Evolutionary conservation across 768 basidiomycete species (phyloP).

Genomic region (Podaxis rugospora): DNA sequence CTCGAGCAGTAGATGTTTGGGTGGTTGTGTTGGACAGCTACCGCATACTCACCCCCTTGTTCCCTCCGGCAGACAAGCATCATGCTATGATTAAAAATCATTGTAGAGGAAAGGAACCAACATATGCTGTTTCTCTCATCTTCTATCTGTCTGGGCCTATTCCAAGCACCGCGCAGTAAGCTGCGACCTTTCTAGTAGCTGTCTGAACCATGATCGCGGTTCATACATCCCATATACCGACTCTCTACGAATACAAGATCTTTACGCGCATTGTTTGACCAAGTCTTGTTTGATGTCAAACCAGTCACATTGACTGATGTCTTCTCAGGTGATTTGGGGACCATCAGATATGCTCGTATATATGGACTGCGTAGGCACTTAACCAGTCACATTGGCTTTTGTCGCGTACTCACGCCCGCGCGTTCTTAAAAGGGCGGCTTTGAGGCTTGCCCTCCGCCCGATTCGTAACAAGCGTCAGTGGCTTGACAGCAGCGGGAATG

Average conservation of each 20-base stretch:
- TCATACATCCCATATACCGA: background rate
- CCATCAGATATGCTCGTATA: background rate
- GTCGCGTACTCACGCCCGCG: background rate
- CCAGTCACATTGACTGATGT: background rate
- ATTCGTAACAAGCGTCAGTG: background rate
- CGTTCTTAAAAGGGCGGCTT: background rate
- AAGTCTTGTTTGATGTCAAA: background rate
- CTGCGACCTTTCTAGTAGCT: background rate
- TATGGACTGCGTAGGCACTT: too few species aligned
- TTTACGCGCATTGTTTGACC: background rate
- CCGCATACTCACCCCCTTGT: background rate
- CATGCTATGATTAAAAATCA: background rate
- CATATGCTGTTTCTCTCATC: background rate
- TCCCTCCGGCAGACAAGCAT: background rate
- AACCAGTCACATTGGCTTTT: background rate
- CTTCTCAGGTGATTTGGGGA: background rate
- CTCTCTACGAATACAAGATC: too few species aligned
- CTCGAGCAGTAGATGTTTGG: too few species aligned
- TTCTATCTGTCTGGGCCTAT: background rate
- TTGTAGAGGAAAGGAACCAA: background rate
- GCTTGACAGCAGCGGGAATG: background rate
- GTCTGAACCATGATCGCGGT: background rate
- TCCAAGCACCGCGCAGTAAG: background rate
- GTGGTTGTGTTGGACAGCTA: too few species aligned
- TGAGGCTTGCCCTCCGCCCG: background rate